A percentile compares a stretch with the other conserved stretches of the same genome.
phyloP scores from a whole-genome alignment of 805 yeast species.

The Candida broadrunensis region DNA sequence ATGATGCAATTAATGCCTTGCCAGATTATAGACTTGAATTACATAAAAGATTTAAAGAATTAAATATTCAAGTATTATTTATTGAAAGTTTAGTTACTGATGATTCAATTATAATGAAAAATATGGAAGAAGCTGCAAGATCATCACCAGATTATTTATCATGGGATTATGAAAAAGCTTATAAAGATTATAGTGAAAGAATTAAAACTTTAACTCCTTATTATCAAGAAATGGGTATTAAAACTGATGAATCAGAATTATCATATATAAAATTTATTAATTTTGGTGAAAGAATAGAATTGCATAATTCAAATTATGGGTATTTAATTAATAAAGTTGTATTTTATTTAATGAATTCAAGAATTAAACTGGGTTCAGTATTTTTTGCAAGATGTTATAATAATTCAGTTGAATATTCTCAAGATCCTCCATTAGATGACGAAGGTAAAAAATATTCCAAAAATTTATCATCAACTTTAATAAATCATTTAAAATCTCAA shows the following conservation, averaged over 20 bases:
- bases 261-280: conserved; percentile 84
- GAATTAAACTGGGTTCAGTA: conserved; percentile 85
- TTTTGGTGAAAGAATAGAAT: conserved; percentile 80
- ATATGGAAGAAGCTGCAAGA: conserved; percentile 76
- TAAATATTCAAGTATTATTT: conserved; percentile 74
- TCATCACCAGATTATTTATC: conserved; percentile 83
- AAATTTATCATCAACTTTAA: conserved; percentile 57
- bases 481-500: conserved; percentile 29
- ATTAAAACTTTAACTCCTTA: conserved; percentile 64
- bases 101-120: conserved; percentile 60
- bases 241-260: conserved; percentile 34
- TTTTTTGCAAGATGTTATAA: conserved; percentile 82
- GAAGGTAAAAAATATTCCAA: conserved; percentile 69
- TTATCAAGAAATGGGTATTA: conserved; percentile 65
- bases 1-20: conserved; percentile 90
- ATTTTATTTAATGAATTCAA: conserved; percentile 85
- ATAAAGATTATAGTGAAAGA: conserved; percentile 71
- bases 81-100: conserved; percentile 87
- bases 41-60: conserved; percentile 48
- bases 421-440: conserved; percentile 80
- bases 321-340: conserved; percentile 89
- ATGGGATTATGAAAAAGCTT: conserved; percentile 74
- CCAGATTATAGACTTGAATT: conserved; percentile 63
- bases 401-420: conserved; percentile 55
- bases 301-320: conserved; percentile 81